These are phyloP conservation scores for Aspergillus bombycis DNA, from an alignment of 2,329 filamentous ascomycete genomes.

Conservation along the genomic window DNA sequence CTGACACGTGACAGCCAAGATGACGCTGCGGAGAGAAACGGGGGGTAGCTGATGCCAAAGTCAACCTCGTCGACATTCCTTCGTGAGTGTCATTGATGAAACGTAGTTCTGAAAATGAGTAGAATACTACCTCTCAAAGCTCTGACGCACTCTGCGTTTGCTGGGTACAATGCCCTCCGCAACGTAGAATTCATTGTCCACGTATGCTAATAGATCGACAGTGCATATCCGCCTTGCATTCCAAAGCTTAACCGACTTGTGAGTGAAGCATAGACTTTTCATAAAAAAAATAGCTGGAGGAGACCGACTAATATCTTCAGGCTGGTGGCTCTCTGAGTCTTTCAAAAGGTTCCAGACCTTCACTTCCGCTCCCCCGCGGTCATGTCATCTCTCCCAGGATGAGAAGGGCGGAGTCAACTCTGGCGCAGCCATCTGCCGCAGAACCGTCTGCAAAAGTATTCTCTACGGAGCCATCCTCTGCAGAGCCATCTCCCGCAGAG, in stretches of 20 bases:
- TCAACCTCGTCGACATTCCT: neutral
- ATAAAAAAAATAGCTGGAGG: neutral
- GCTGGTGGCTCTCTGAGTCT: conserved; percentile 3
- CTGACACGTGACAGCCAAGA: conserved; percentile 2
- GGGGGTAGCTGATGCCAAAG: neutral
- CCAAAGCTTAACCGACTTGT: conserved; percentile 13
- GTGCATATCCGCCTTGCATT: conserved; percentile 12
- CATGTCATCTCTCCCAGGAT: neutral
- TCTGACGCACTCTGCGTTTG: neutral
- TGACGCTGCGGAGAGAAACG: neutral
- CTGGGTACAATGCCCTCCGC: neutral
- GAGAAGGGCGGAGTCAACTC: conserved; percentile 10
- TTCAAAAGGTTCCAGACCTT: conserved; percentile 8
- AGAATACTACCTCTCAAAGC: neutral
- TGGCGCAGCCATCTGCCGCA: neutral
- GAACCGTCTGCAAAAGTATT: neutral
- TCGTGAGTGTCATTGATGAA: neutral
- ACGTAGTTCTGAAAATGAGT: neutral
- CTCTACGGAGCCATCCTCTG: too few species aligned
- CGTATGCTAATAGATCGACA: conserved; percentile 3
- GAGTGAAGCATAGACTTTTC: conserved; percentile 5
- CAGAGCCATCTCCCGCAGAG: too few species aligned
- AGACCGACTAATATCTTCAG: conserved; percentile 6
- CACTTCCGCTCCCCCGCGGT: neutral
- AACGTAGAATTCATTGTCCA: too few species aligned